phyloP scores from a whole-genome alignment of 2,329 filamentous ascomycete genomes.

The Monosporascus sp. region DNA sequence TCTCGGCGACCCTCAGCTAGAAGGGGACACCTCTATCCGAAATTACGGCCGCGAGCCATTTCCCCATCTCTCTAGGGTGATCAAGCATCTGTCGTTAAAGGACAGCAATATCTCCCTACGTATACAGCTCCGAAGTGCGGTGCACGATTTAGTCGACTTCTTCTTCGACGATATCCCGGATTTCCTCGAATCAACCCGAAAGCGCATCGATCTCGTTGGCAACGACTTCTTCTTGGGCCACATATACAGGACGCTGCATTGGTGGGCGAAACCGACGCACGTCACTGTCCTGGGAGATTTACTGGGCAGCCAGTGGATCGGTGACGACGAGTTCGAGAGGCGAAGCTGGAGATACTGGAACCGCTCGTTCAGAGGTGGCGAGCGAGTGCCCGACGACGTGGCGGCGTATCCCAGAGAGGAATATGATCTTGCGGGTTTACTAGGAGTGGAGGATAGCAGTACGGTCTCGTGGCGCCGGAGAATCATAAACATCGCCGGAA shows the following conservation, averaged over 20 bases:
- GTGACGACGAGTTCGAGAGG: slow-evolving; percentile 73
- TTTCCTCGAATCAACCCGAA: slow-evolving; percentile 63
- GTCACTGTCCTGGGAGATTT: slow-evolving; percentile 86
- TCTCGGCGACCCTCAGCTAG: slow-evolving; percentile 87
- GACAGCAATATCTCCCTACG: slow-evolving; percentile 41
- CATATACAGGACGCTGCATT: slow-evolving; percentile 77
- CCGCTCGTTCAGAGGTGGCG: slow-evolving; percentile 66
- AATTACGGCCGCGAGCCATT: slow-evolving; percentile 48
- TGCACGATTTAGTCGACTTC: slow-evolving; percentile 58
- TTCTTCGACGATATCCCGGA: slow-evolving; percentile 64
- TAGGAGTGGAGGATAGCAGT: slow-evolving; percentile 43
- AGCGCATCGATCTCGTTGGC: slow-evolving; percentile 81
- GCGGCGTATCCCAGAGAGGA: slow-evolving; percentile 44
- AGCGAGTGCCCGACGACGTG: slow-evolving; percentile 56
- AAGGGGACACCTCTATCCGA: slow-evolving; percentile 83
- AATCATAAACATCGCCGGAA: slow-evolving; percentile 87
- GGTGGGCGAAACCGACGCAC: slow-evolving; percentile 84
- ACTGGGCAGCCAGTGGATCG: slow-evolving; percentile 92
- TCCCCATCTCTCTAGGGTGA: slow-evolving; percentile 46
- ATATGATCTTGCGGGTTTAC: slow-evolving; percentile 45
- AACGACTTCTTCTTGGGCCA: slow-evolving; percentile 95
- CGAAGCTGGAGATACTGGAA: slow-evolving; percentile 76
- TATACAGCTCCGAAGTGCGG: slow-evolving; percentile 46
- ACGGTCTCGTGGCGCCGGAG: slow-evolving; percentile 62
- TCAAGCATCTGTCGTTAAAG: slow-evolving; percentile 43